A percentile compares a stretch with the other conserved stretches of the same genome.
Conservation (phyloP, 139 green algal genomes). For the Parachlorella kessleri region DNA sequence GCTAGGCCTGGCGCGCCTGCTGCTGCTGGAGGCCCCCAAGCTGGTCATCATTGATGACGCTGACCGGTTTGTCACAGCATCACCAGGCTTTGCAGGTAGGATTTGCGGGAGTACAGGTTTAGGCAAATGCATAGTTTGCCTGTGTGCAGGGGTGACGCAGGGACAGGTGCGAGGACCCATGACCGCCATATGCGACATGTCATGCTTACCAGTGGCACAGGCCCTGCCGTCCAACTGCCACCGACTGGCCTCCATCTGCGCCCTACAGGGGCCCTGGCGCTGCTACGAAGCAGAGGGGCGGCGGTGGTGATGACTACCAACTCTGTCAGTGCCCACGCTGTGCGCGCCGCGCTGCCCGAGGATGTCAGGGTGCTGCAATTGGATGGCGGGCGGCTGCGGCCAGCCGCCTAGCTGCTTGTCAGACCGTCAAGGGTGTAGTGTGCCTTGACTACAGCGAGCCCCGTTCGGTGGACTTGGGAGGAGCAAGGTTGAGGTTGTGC, state of each 20-base stretch:
- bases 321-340: background rate
- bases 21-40: background rate
- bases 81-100: background rate
- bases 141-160: background rate
- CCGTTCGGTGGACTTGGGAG: no score
- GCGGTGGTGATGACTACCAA: background rate
- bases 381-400: background rate
- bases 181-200: background rate
- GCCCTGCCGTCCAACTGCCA: background rate
- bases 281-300: background rate
- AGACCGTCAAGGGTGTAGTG: no score
- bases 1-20: conserved; percentile 5
- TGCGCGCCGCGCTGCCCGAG: background rate
- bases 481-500: no score
- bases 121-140: background rate
- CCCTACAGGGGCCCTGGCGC: conserved; percentile 3
- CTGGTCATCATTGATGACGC: conserved; percentile 13
- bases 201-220: background rate
- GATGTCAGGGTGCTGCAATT: background rate
- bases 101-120: no score
- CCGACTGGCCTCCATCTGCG: background rate
- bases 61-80: background rate
- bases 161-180: background rate
- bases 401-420: background rate
- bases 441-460: no score